These are phyloP conservation scores for Trichoderma polysporum DNA, from an alignment of 2,329 filamentous ascomycete genomes.

Conservation along the genomic window DNA sequence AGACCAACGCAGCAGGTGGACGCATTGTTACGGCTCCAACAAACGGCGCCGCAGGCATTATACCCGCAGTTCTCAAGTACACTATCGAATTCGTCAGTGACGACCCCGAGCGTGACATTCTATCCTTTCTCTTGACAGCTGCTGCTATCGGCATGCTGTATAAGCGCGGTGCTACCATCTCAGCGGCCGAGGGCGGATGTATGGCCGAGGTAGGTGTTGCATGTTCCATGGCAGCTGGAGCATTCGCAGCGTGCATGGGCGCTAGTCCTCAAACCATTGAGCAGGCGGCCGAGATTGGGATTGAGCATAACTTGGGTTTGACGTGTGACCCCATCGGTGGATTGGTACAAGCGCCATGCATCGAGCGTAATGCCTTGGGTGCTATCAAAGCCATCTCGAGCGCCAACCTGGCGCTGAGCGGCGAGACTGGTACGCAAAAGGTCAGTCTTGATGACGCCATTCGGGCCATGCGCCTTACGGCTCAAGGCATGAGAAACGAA, in stretches of 20 bases:
- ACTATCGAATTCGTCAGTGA: slow-evolving; percentile 12
- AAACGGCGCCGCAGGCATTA: slow-evolving; percentile 12
- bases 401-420: slow-evolving; percentile 10
- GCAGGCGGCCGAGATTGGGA: slow-evolving; percentile 7
- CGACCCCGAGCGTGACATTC: slow-evolving; percentile 5
- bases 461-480: slow-evolving; percentile 9
- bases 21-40: slow-evolving; percentile 14
- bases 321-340: slow-evolving; percentile 12
- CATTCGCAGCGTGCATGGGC: slow-evolving; percentile 17
- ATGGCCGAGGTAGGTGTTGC: slow-evolving; percentile 15
- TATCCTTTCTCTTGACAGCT: slow-evolving; percentile 12
- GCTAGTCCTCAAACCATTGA: slow-evolving; percentile 14
- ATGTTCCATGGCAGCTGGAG: slow-evolving; percentile 14
- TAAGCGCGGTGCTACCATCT: slow-evolving; percentile 18
- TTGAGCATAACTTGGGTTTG: slow-evolving; percentile 11
- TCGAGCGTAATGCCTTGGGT: slow-evolving; percentile 14
- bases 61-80: slow-evolving; percentile 16
- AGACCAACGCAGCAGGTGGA: slow-evolving; percentile 13
- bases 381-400: slow-evolving; percentile 15
- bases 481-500: slow-evolving; percentile 13
- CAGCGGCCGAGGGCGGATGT: slow-evolving; percentile 14
- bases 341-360: slow-evolving; percentile 9
- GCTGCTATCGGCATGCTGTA: slow-evolving; percentile 15
- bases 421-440: slow-evolving; percentile 15
- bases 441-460: slow-evolving; percentile 16